These are phyloP conservation scores for Pharnaceum exiguum DNA, from an alignment of 148 eudicot genomes.

Conservation along the genomic window DNA sequence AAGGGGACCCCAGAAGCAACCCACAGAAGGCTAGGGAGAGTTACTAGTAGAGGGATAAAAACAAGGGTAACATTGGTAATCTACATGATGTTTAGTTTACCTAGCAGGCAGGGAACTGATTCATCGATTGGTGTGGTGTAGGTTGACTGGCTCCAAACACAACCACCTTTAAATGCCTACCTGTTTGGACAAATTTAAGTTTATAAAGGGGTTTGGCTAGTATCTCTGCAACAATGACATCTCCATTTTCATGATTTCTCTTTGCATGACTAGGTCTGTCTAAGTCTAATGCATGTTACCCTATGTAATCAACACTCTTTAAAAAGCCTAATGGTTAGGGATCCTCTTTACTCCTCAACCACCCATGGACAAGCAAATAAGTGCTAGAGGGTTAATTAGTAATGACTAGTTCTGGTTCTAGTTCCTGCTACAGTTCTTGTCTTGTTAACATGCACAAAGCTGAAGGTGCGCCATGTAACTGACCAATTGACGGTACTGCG, in stretches of 20 bases:
- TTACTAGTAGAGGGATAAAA: conserved; percentile 4
- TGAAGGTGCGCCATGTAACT: no score
- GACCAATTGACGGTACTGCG: no score
- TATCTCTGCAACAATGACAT: conserved; percentile 44
- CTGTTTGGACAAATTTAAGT: conserved; percentile 14
- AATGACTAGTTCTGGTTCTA: no score
- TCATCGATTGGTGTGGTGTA: conserved; percentile 12
- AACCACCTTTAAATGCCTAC: conserved; percentile 13
- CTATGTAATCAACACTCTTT: neutral
- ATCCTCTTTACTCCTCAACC: neutral
- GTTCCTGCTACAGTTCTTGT: no score
- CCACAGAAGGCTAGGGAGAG: neutral
- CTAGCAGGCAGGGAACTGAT: conserved; percentile 33
- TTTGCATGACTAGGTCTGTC: neutral
- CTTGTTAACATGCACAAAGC: no score
- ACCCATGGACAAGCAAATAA: neutral
- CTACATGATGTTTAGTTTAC: neutral
- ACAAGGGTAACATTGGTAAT: conserved; percentile 10
- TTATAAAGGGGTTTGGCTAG: conserved; percentile 25
- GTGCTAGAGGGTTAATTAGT: no score
- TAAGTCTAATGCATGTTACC: neutral
- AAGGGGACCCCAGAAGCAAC: neutral
- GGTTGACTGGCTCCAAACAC: conserved; percentile 28
- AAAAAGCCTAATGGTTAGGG: neutral
- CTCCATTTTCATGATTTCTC: conserved; percentile 4